Percentiles rank a stretch among this genome's conserved stretches.
These are phyloP conservation scores for Cucumis hystrix DNA, from an alignment of 306 rosid genomes.

Conservation along the genomic window DNA sequence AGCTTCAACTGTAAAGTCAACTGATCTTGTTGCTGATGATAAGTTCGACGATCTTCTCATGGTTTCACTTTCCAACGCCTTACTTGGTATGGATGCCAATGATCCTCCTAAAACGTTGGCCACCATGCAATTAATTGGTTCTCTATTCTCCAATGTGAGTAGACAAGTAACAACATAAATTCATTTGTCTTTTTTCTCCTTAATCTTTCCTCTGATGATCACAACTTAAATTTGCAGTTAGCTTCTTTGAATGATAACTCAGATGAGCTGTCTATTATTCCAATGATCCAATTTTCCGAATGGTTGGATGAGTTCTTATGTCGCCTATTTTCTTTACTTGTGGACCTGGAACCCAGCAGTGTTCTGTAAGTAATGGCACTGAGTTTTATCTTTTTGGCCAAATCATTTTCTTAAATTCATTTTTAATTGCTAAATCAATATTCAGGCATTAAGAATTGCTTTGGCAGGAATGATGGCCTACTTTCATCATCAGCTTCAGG, in stretches of 20 bases:
- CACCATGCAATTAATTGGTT: conserved; percentile 94
- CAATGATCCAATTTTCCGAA: conserved; percentile 83
- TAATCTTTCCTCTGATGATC: conserved; percentile 8
- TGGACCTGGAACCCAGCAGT: conserved; percentile 93
- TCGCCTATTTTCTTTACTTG: conserved; percentile 82
- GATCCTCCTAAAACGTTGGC: conserved; percentile 99
- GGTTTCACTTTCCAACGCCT: conserved; percentile 87
- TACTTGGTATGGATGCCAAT: conserved; percentile 99
- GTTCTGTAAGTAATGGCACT: conserved; percentile 50
- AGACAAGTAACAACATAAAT: neutral
- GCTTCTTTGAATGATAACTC: conserved; percentile 65
- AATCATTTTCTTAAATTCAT: neutral
- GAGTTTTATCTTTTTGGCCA: neutral
- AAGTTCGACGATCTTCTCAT: conserved; percentile 61
- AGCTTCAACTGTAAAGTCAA: conserved; percentile 30
- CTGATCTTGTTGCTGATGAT: conserved; percentile 47
- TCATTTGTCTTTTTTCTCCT: neutral
- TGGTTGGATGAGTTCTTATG: conserved; percentile 98
- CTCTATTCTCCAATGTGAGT: conserved; percentile 91
- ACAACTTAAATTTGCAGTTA: conserved; percentile 46
- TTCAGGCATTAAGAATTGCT: conserved; percentile 16
- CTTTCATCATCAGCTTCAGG: conserved; percentile 81
- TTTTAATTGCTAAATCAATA: neutral
- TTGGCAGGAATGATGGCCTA: conserved; percentile 79
- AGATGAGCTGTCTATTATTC: conserved; percentile 63